phyloP scores from a whole-genome alignment of 1,139 yeast genomes.

The Candida sojae region DNA sequence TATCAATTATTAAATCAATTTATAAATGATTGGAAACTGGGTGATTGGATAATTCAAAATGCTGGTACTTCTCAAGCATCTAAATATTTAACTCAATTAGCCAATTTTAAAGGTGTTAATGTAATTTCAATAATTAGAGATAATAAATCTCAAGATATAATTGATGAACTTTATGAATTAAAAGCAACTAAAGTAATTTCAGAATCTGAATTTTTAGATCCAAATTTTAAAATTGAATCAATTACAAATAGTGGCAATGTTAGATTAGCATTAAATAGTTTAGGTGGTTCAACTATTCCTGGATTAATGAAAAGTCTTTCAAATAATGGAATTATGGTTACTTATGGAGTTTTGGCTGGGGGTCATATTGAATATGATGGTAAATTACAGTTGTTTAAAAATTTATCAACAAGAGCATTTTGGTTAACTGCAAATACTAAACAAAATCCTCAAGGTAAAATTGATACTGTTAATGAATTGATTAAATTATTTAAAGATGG shows the following conservation, averaged over 20 bases:
- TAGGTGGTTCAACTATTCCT: slow-evolving; percentile 30
- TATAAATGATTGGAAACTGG: slow-evolving; percentile 27
- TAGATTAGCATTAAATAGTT: slow-evolving; percentile 34
- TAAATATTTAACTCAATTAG: slow-evolving; percentile 32
- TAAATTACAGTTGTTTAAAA: slow-evolving; percentile 57
- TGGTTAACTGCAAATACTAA: slow-evolving; percentile 83
- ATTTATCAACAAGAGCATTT: slow-evolving; percentile 75
- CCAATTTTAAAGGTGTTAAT: slow-evolving; percentile 24
- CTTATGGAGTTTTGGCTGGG: slow-evolving; percentile 30
- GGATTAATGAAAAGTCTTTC: slow-evolving; percentile 26
- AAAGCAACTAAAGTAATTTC: slow-evolving; percentile 36
- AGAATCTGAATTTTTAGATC: slow-evolving; percentile 57
- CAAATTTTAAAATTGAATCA: slow-evolving; percentile 46
- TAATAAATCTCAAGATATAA: slow-evolving; percentile 27
- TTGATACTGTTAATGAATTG: slow-evolving; percentile 55
- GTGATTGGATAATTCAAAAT: slow-evolving; percentile 38
- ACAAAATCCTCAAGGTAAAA: slow-evolving; percentile 59
- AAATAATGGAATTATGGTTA: slow-evolving; percentile 26
- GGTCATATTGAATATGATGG: slow-evolving; percentile 49
- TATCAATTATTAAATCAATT: slow-evolving; percentile 30
- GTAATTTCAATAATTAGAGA: slow-evolving; percentile 33
- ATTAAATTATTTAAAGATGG: slow-evolving; percentile 62
- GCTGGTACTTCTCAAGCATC: slow-evolving; percentile 39
- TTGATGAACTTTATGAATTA: slow-evolving; percentile 22
- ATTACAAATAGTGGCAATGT: slow-evolving; percentile 41